Evolutionary conservation across 371 early-diverging fungal species (phyloP).

Genomic region (Zychaea mexicana): DNA sequence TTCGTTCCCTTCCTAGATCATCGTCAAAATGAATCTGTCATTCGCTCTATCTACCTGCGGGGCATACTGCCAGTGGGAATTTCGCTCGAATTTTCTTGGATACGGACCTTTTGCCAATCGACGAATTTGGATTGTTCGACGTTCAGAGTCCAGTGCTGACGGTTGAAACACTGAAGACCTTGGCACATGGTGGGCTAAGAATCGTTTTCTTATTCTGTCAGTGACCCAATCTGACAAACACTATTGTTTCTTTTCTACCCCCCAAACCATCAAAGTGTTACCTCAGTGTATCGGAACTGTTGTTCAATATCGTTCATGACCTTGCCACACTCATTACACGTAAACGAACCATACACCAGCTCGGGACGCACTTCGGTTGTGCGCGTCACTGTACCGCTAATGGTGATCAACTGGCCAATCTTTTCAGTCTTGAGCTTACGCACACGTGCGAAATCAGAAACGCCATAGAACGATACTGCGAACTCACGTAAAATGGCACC

Average conservation of each 20-base stretch:
- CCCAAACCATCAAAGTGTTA: slow-evolving; percentile 24
- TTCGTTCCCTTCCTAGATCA: neutral
- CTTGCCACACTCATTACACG: slow-evolving; percentile 89
- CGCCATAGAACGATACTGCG: slow-evolving; percentile 75
- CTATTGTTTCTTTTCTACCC: neutral
- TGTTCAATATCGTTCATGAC: slow-evolving; percentile 89
- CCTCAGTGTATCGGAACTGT: slow-evolving; percentile 97
- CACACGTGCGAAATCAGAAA: slow-evolving; percentile 66
- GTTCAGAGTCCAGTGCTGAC: slow-evolving; percentile 80
- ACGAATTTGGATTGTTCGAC: slow-evolving; percentile 90
- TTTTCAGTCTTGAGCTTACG: slow-evolving; percentile 88
- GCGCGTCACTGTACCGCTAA: slow-evolving; percentile 98
- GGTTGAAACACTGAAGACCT: slow-evolving; percentile 88
- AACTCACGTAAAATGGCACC: slow-evolving; percentile 62
- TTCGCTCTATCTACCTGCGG: slow-evolving; percentile 61
- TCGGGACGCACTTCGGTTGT: slow-evolving; percentile 99
- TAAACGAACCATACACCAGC: slow-evolving; percentile 91
- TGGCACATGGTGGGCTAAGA: slow-evolving; percentile 92
- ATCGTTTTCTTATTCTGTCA: neutral
- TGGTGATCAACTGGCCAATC: slow-evolving; percentile 87
- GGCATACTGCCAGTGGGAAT: slow-evolving; percentile 99
- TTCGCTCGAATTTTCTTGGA: slow-evolving; percentile 98
- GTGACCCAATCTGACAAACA: too few relatives aligned
- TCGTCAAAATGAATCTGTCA: neutral
- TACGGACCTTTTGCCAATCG: slow-evolving; percentile 98